Conservation (phyloP, 169 alveolate species). For the Plasmodium relictum region DNA sequence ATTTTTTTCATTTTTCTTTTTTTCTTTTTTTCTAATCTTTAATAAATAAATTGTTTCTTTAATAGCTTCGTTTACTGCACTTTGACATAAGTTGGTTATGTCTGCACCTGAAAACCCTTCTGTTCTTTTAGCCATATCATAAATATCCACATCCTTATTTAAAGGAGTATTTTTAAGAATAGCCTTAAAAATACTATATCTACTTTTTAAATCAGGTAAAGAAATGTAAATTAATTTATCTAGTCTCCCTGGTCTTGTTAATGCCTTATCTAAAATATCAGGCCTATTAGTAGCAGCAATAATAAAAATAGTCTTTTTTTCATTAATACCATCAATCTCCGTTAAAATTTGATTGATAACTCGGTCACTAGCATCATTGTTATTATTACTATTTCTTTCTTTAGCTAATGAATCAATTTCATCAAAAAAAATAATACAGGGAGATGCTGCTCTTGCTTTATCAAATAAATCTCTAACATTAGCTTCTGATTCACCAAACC, state of each 20-base stretch:
- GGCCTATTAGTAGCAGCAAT: constrained; percentile 97
- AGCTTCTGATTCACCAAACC: constrained; percentile 90
- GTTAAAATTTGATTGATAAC: constrained; percentile 94
- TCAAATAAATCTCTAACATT: constrained; percentile 87
- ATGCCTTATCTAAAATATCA: constrained; percentile 95
- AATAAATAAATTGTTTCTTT: constrained; percentile 90
- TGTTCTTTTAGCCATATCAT: constrained; percentile 88
- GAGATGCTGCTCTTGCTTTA: constrained; percentile 92
- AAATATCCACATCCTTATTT: constrained; percentile 91
- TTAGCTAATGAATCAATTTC: constrained; percentile 98
- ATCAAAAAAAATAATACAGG: constrained; percentile 95
- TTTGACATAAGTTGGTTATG: constrained; percentile 93
- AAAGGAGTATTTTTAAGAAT: constrained; percentile 93
- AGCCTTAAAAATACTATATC: constrained; percentile 92
- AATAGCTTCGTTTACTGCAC: constrained; percentile 95
- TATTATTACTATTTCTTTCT: constrained; percentile 91
- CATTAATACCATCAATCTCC: constrained; percentile 96
- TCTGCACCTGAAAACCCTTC: constrained; percentile 97
- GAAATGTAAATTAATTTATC: constrained; percentile 95
- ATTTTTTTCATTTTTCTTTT: background rate
- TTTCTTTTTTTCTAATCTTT: constrained; percentile 79
- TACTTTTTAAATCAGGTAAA: constrained; percentile 94
- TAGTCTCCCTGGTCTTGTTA: constrained; percentile 95
- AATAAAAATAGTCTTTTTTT: constrained; percentile 93
- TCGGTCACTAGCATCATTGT: constrained; percentile 96